phyloP scores from a whole-genome alignment of 1,284 basidiomycete species.

The Rhodotorula sp. region DNA sequence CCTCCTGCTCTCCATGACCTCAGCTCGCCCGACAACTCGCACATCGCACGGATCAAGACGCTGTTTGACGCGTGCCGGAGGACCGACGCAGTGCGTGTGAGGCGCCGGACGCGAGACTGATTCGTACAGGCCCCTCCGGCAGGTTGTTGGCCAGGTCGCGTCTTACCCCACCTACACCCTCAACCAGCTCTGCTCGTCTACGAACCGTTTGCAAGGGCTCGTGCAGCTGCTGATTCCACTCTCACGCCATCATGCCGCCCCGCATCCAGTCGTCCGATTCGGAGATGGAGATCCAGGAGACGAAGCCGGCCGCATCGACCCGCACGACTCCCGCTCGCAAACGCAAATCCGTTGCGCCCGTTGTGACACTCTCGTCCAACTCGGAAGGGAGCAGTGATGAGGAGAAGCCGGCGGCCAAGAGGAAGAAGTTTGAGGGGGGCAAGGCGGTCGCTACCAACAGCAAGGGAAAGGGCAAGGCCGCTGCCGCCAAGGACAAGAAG shows the following conservation, averaged over 20 bases:
- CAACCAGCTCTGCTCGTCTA: background rate
- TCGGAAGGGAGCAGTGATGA: slow-evolving; percentile 1
- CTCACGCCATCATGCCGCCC: background rate
- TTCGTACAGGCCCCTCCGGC: too few relatives aligned
- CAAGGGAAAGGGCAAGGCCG: background rate
- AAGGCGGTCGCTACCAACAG: background rate
- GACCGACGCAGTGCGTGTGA: too few relatives aligned
- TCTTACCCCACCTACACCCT: background rate
- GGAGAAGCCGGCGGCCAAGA: slow-evolving; percentile 12
- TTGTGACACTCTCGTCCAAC: background rate
- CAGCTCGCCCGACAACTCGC: too few relatives aligned
- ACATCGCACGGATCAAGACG: too few relatives aligned
- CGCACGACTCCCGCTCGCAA: background rate
- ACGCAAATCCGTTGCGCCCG: slow-evolving; percentile 7
- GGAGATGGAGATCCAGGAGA: slow-evolving; percentile 1
- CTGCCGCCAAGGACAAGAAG: slow-evolving; percentile 5
- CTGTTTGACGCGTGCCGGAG: too few relatives aligned
- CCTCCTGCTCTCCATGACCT: too few relatives aligned
- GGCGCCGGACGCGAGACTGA: too few relatives aligned
- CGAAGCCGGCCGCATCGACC: background rate
- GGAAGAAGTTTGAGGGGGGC: background rate
- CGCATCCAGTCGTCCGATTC: slow-evolving; percentile 5
- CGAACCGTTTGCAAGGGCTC: too few relatives aligned
- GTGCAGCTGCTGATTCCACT: background rate
- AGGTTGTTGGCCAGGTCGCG: too few relatives aligned